phyloP scores from a whole-genome alignment of 495 filamentous ascomycete genomes.

The Thermochaetoides thermophila region DNA sequence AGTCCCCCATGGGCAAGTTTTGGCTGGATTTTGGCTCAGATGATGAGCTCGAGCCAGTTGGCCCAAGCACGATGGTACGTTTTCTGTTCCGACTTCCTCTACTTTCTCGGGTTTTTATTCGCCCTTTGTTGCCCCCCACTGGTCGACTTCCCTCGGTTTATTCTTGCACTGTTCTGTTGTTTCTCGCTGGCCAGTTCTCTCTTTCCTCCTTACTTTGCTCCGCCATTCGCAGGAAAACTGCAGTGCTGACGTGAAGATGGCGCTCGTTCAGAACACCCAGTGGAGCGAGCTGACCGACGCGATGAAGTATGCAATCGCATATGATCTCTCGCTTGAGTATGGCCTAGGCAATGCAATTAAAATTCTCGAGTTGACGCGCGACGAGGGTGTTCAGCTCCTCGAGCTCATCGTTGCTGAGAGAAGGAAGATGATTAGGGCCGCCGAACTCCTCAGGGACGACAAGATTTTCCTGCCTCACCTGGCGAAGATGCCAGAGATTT shows the following conservation, averaged over 20 bases:
- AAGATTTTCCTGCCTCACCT: no score
- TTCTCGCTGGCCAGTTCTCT: neutral
- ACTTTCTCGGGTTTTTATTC: no score
- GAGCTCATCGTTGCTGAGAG: conserved; percentile 3
- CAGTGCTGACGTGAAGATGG: neutral
- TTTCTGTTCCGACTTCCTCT: no score
- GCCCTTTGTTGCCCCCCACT: no score
- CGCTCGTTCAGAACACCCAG: neutral
- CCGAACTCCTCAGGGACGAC: neutral
- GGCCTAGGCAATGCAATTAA: no score
- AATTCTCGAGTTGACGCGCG: no score
- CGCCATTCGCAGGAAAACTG: no score
- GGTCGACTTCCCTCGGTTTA: neutral
- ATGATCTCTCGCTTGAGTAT: no score
- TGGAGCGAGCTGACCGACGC: conserved; percentile 8
- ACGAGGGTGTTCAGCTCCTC: neutral
- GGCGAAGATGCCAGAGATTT: neutral
- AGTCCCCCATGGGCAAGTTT: no score
- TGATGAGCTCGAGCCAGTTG: no score
- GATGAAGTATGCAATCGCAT: conserved; percentile 10
- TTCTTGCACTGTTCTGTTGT: neutral
- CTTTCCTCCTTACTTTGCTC: neutral
- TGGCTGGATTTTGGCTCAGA: no score
- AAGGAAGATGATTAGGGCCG: neutral
- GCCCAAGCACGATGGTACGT: no score